Percentiles rank a stretch among this genome's conserved stretches.
These are phyloP conservation scores for Cercophora samala DNA, from an alignment of 495 filamentous ascomycete genomes.

Conservation along the genomic window DNA sequence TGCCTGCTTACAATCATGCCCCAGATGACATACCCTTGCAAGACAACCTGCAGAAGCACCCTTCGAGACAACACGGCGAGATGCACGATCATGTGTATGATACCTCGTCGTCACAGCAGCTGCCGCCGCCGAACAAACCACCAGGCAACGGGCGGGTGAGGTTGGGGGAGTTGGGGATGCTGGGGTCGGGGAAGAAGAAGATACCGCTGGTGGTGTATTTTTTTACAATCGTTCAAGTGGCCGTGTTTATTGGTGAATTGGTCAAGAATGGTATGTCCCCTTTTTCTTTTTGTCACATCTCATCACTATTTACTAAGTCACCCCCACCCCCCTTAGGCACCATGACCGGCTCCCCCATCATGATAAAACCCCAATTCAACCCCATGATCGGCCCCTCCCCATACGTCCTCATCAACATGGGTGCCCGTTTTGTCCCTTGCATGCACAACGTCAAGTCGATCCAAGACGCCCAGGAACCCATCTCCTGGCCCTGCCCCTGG, in stretches of 20 bases:
- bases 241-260: constrained; percentile 88
- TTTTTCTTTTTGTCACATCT: not conserved
- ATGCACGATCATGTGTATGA: constrained; percentile 54
- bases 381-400: constrained; percentile 94
- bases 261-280: constrained; percentile 67
- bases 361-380: constrained; percentile 83
- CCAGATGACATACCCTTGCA: constrained; percentile 67
- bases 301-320: constrained; percentile 36
- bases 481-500: constrained; percentile 73
- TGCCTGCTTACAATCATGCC: constrained; percentile 37
- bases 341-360: constrained; percentile 73
- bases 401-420: constrained; percentile 93
- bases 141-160: constrained; percentile 34
- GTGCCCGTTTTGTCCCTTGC: constrained; percentile 85
- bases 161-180: constrained; percentile 49
- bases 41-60: constrained; percentile 36
- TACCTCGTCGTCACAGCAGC: constrained; percentile 25
- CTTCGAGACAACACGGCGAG: constrained; percentile 36
- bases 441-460: constrained; percentile 79
- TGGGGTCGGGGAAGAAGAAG: constrained; percentile 49
- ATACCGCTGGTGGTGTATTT: constrained; percentile 81
- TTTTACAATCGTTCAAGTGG: constrained; percentile 71
- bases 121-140: constrained; percentile 8
- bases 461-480: constrained; percentile 44
- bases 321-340: constrained; percentile 37